Evolutionary conservation across 129 eudicot genomes (phyloP), one percentile per base, ranked within the genome.

Genomic region (Saposhnikovia divaricata): DNA sequence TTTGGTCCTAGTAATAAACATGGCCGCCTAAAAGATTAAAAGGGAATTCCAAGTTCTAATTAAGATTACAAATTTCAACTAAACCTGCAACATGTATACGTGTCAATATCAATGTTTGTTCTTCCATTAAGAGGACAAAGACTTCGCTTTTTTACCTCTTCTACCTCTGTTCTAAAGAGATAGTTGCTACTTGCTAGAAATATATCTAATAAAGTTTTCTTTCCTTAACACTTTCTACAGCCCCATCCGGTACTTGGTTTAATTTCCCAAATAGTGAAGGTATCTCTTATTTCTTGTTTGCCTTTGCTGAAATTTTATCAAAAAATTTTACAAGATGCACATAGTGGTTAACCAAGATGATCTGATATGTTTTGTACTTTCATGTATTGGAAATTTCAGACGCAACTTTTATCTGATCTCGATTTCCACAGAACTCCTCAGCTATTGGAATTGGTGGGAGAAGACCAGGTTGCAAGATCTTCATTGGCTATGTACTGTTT

Each of bases 201-300:
- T 72, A 21, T 40, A 38, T 37, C 47, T 72, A 39, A 81, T 83
- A 25, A 80, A 76, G 59, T 57, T 69, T 38, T 72, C 47, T 69
- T 74, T 81, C 59, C 80, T 83, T 45, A 72, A 80, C 81, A 53
- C 79, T 55, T 81, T 77, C 31, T 76, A 72, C 76, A 90, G 95
- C 89, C 91, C 34, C 95, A 90, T 78, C 80, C 86, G 79, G 55
- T 88, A 63, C 83, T 90, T 47, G 92, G 90, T 66, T 85, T 90
- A 85, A 88, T 88, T 75, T 86, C 92, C 75, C 90, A 90, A 82
- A 90, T 90, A 78, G 77, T 88, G 21, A 88, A 90, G 95, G 95
- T 90, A 84, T 82, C 23, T 74, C 45, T 9, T 38, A 28, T 82
- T 43, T 38, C 31, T 61, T 18, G 13, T 53, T 77, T 38, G 45